Conservation (phyloP, 352 stramenopile genomes). For the Phytophthora idaei region DNA sequence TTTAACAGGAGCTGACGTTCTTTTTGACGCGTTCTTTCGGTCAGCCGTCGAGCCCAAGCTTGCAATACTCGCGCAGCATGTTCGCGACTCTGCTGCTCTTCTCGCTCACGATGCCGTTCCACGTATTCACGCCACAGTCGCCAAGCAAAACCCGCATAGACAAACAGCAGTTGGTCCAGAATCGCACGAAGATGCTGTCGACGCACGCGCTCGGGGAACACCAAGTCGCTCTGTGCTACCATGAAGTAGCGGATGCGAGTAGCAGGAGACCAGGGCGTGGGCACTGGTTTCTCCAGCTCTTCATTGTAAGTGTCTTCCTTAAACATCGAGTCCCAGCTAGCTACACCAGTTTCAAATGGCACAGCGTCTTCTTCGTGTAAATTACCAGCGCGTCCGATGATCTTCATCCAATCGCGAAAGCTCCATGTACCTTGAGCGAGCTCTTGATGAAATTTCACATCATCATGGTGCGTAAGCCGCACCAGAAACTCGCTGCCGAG, state of each 20-base stretch:
- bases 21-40: slow-evolving; percentile 17
- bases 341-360: slow-evolving; percentile 20
- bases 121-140: slow-evolving; percentile 53
- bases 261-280: slow-evolving; percentile 45
- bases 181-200: slow-evolving; percentile 48
- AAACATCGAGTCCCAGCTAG: slow-evolving; percentile 1
- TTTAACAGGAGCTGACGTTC: slow-evolving; percentile 18
- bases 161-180: slow-evolving; percentile 63
- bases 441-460: slow-evolving; percentile 44
- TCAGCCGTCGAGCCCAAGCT: slow-evolving; percentile 45
- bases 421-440: slow-evolving; percentile 48
- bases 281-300: slow-evolving; percentile 1
- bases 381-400: slow-evolving; percentile 44
- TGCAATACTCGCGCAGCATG: slow-evolving; percentile 41
- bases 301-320: slow-evolving; percentile 12
- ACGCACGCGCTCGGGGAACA: slow-evolving; percentile 47
- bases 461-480: slow-evolving; percentile 44
- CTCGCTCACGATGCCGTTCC: slow-evolving; percentile 37
- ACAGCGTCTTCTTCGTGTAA: slow-evolving; percentile 58
- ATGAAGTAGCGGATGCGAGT: slow-evolving; percentile 59
- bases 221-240: slow-evolving; percentile 48
- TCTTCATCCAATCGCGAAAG: slow-evolving; percentile 50
- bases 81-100: slow-evolving; percentile 34
- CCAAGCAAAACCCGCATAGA: slow-evolving; percentile 73
- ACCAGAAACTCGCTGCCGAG: slow-evolving; percentile 52